Conservation (phyloP, 306 rosid species). For the Boehmeria nivea region DNA sequence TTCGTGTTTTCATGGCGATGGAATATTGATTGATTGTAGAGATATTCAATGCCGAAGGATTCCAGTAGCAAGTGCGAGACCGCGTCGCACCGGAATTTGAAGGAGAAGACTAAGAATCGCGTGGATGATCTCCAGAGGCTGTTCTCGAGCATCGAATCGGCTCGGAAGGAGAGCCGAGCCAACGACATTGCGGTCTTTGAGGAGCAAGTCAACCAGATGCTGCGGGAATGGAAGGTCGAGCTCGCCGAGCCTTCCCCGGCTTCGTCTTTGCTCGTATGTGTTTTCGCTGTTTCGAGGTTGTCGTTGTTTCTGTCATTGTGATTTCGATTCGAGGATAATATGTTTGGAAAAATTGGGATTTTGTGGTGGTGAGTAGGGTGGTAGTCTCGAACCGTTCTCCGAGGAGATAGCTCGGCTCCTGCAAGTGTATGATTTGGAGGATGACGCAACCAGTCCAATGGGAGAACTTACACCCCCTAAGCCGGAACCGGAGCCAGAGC, state of each 20-base stretch:
- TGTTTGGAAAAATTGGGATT: constrained; percentile 10
- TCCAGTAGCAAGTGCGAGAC: constrained; percentile 85
- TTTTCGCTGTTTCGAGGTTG: background rate
- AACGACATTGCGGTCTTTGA: constrained; percentile 67
- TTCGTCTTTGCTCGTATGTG: constrained; percentile 56
- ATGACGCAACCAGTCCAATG: constrained; percentile 95
- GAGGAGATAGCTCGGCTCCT: constrained; percentile 78
- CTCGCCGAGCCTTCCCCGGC: constrained; percentile 97
- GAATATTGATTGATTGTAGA: too few relatives aligned
- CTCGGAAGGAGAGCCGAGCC: constrained; percentile 88
- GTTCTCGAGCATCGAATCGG: constrained; percentile 77
- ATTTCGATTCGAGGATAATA: constrained; percentile 24
- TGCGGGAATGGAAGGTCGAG: constrained; percentile 97
- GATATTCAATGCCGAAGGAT: constrained; percentile 58
- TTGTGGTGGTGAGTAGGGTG: constrained; percentile 67
- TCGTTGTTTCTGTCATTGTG: constrained; percentile 1
- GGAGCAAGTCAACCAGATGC: constrained; percentile 99
- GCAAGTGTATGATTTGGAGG: constrained; percentile 93
- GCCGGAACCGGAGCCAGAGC: constrained; percentile 89
- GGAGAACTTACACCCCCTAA: constrained; percentile 43
- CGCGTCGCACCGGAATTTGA: constrained; percentile 75
- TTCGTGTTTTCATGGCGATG: too few relatives aligned
- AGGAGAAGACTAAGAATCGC: constrained; percentile 95
- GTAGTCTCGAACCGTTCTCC: constrained; percentile 92
- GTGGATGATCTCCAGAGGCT: constrained; percentile 87